phyloP scores from a whole-genome alignment of 495 filamentous ascomycete species.

The Parathielavia appendiculata region DNA sequence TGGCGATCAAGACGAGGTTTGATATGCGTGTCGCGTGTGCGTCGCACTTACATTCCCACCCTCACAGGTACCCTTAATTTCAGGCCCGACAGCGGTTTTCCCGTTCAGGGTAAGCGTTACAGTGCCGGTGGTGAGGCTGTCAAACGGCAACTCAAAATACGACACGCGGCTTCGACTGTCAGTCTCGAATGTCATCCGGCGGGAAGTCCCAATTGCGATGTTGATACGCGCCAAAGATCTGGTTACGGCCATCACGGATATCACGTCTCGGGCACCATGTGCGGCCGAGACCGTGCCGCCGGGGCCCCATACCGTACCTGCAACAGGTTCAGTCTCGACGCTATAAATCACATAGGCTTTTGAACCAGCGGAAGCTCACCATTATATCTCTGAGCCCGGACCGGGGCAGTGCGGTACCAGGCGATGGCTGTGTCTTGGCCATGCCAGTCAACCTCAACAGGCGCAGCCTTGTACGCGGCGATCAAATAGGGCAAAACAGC shows the following conservation, averaged over 20 bases:
- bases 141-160: constrained; percentile 53
- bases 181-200: constrained; percentile 37
- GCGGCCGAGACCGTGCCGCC: constrained; percentile 38
- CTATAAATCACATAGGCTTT: not conserved
- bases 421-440: constrained; percentile 48
- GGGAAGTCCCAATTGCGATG: constrained; percentile 46
- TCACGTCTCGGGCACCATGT: constrained; percentile 40
- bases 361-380: constrained; percentile 36
- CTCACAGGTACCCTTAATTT: constrained; percentile 44
- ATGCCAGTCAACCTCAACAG: constrained; percentile 37
- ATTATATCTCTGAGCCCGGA: constrained; percentile 27
- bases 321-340: not conserved
- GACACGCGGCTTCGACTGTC: constrained; percentile 35
- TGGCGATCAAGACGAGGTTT: not conserved
- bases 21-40: not conserved
- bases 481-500: constrained; percentile 60
- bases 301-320: constrained; percentile 44
- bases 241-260: constrained; percentile 44
- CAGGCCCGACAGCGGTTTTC: constrained; percentile 41
- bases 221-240: constrained; percentile 35
- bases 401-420: constrained; percentile 59
- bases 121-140: constrained; percentile 39
- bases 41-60: constrained; percentile 43
- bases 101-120: constrained; percentile 50
- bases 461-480: constrained; percentile 54